phyloP scores from a whole-genome alignment of 2,329 filamentous ascomycete species.

The Fusarium coicis region DNA sequence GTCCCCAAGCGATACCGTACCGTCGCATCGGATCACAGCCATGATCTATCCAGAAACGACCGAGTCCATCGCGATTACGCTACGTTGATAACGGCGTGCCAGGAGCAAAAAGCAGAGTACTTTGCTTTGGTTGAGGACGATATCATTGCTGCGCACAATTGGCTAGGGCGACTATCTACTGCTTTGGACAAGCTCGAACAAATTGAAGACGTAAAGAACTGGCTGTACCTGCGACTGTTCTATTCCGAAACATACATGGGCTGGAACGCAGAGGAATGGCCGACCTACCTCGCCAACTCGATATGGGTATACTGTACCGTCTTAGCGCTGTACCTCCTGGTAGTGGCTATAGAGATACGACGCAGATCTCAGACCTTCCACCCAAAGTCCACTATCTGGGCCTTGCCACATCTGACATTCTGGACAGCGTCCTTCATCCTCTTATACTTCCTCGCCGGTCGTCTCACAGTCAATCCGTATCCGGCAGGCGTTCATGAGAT shows the following conservation, averaged over 20 bases:
- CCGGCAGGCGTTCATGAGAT: conserved; percentile 46
- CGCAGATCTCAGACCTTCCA: background rate
- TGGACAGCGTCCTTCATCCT: conserved; percentile 42
- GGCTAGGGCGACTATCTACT: conserved; percentile 41
- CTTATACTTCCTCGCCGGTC: conserved; percentile 46
- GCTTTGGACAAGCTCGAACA: conserved; percentile 26
- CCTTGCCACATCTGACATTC: conserved; percentile 31
- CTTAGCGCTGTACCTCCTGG: conserved; percentile 28
- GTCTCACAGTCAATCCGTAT: conserved; percentile 40
- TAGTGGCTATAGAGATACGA: conserved; percentile 14
- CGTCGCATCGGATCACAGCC: background rate
- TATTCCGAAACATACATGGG: conserved; percentile 50
- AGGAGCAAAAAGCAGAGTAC: conserved; percentile 36
- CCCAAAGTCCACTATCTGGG: background rate
- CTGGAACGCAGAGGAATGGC: conserved; percentile 51
- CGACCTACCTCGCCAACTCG: conserved; percentile 34
- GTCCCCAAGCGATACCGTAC: accelerated
- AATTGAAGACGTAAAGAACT: conserved; percentile 35
- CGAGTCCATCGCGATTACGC: conserved; percentile 46
- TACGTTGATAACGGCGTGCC: conserved; percentile 41
- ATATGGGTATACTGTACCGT: background rate
- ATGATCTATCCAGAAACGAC: conserved; percentile 27
- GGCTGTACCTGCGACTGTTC: conserved; percentile 50
- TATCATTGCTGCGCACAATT: conserved; percentile 46
- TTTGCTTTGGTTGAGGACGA: conserved; percentile 50